Conservation (phyloP, 768 basidiomycete species). For the Amanita molliuscula region DNA sequence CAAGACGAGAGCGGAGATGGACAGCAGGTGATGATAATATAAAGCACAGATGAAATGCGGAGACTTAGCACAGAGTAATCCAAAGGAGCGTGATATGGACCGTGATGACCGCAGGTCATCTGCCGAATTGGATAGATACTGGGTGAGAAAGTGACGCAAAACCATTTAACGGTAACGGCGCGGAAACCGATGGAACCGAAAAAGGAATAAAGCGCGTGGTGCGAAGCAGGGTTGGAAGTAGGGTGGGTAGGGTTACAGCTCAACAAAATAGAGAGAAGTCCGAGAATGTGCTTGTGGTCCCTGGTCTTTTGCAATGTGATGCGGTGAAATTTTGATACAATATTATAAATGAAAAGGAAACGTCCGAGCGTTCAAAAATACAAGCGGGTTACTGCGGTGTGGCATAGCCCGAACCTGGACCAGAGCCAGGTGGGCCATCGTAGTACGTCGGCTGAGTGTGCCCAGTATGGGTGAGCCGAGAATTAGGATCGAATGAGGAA, state of each 20-base stretch:
- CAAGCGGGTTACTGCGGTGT: conserved; percentile 26
- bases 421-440: conserved; percentile 28
- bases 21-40: background rate
- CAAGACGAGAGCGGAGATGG: conserved; percentile 1
- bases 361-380: conserved; percentile 4
- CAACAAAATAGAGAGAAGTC: conserved; percentile 1
- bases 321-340: conserved; percentile 6
- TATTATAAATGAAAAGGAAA: conserved; percentile 5
- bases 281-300: conserved; percentile 7
- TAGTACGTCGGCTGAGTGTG: conserved; percentile 21
- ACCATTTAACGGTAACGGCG: conserved; percentile 1
- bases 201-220: background rate
- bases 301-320: conserved; percentile 6
- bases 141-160: background rate
- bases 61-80: background rate
- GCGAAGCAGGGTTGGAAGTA: conserved; percentile 7
- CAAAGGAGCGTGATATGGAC: background rate
- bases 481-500: conserved; percentile 24
- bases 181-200: background rate
- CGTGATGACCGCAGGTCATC: background rate
- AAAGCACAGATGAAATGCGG: background rate
- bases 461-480: conserved; percentile 20
- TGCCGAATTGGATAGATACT: conserved; percentile 1
- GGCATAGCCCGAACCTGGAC: conserved; percentile 36
- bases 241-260: conserved; percentile 1